Base-by-base conservation (phyloP, 306 rosid species). In the Quercus robur region DNA sequence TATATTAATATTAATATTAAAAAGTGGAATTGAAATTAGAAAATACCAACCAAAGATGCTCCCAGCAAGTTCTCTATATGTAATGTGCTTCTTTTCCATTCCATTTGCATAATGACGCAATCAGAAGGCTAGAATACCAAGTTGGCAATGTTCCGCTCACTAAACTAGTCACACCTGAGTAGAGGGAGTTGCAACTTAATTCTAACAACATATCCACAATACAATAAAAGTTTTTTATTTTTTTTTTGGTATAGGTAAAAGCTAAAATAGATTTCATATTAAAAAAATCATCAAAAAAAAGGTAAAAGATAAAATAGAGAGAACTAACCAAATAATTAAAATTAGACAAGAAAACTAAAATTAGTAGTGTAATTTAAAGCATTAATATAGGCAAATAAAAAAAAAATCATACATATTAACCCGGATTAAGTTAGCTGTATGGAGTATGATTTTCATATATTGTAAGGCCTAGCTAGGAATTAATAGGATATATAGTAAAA, bases 41-140 rank as follows among this genome's bases (percentile, higher is more conserved):
- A 63, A 62, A 71, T 74, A 88, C 90, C 54, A 56, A 87, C 91
- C 91, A 33, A 92, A 90, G 78, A 92, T 84, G 78, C 94, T 88
- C 14, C 46, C 63, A 5, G 88, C 93, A 63, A 92, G 91, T 64
- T 85, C 73, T 82, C 90, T 85, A 63, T 92, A 92, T 64, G 93
- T 92, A 67, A 88, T 38, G 69, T 90, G 91, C 78, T 90, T 92
- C 74, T 87, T 84, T 84, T 75, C 93, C 97, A 74, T 92, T 87
- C 94, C 97, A 92, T 76, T 81, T 83, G 93, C 94, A 92, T 81
- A 92, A 78, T 80, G 94, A 92, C 58, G 93, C 94, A 11, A 92
- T 78, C 80, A 90, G 80, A 68, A 92, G 5, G 77, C 97, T 92
- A 17, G 94, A 90, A 85, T 92, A 92, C 91, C 93, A 92, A 3